phyloP scores from a whole-genome alignment of 495 filamentous ascomycete species.

The Viridothelium virens region DNA sequence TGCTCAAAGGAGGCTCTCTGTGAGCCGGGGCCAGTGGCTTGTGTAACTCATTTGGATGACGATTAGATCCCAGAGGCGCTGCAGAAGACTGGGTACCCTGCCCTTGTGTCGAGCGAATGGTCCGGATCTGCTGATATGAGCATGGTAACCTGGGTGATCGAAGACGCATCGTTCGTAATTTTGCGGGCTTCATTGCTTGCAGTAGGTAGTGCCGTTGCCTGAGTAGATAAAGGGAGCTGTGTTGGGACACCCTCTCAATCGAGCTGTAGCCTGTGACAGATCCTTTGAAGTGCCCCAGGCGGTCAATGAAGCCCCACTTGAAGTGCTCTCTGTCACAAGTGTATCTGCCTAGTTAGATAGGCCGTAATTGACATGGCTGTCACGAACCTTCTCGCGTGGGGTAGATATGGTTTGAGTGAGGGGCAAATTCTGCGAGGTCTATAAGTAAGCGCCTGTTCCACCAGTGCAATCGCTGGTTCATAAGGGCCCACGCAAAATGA shows the following conservation, averaged over 20 bases:
- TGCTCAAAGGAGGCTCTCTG: conserved; percentile 41
- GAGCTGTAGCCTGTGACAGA: neutral
- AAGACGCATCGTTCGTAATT: neutral
- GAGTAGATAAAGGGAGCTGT: neutral
- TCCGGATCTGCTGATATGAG: neutral
- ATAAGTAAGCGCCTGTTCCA: too few species aligned
- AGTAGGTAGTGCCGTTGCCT: neutral
- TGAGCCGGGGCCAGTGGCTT: conserved; percentile 6
- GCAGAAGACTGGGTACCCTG: neutral
- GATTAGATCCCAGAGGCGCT: neutral
- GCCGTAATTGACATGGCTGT: too few species aligned
- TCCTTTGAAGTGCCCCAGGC: too few species aligned
- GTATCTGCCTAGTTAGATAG: too few species aligned
- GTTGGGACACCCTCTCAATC: neutral
- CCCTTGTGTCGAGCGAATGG: neutral
- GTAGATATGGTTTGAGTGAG: too few species aligned
- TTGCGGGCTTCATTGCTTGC: neutral
- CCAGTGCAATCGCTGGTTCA: too few species aligned
- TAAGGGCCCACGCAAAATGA: too few species aligned
- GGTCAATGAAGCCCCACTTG: too few species aligned
- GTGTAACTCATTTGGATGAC: neutral
- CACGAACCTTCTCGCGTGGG: too few species aligned
- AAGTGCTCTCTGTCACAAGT: too few species aligned
- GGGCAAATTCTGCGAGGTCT: too few species aligned
- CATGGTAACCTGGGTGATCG: neutral